phyloP scores from a whole-genome alignment of 495 filamentous ascomycete genomes.

The Talaromyces adpressus region DNA sequence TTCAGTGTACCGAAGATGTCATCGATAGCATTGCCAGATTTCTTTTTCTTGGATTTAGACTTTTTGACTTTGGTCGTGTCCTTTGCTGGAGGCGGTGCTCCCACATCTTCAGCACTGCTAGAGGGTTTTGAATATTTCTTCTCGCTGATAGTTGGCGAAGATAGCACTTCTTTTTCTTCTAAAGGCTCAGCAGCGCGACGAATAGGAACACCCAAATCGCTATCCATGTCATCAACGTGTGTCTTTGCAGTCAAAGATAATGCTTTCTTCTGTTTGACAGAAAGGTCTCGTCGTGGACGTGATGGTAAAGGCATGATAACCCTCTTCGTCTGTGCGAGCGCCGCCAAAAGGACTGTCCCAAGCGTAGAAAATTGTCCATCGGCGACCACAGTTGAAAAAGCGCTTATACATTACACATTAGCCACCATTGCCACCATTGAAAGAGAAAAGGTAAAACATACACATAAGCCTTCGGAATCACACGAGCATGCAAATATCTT shows the following conservation, averaged over 20 bases:
- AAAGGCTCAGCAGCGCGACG: not conserved
- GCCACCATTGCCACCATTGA: not conserved
- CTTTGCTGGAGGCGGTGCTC: not conserved
- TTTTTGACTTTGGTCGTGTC: slow-evolving; percentile 6
- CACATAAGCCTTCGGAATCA: slow-evolving; percentile 40
- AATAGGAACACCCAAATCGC: not conserved
- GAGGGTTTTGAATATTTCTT: not conserved
- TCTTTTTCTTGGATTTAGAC: slow-evolving; percentile 9
- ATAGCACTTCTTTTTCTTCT: not conserved
- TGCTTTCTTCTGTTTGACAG: not conserved
- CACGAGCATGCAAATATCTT: slow-evolving; percentile 22
- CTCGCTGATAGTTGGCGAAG: not conserved
- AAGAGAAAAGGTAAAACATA: slow-evolving; percentile 19
- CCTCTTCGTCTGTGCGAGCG: slow-evolving; percentile 11
- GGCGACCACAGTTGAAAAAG: slow-evolving; percentile 63
- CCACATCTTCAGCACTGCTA: not conserved
- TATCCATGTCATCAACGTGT: not conserved
- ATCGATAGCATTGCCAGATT: slow-evolving; percentile 47
- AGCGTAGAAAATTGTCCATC: slow-evolving; percentile 71
- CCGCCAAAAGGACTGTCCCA: slow-evolving; percentile 66
- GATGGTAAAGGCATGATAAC: not conserved
- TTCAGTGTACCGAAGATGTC: slow-evolving; percentile 52
- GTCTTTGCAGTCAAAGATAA: not conserved
- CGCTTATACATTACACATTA: slow-evolving; percentile 25
- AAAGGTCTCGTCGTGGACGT: not conserved